These are phyloP conservation scores for Anthracocystis walkeri DNA, from an alignment of 1,284 basidiomycete species.

Conservation along the genomic window DNA sequence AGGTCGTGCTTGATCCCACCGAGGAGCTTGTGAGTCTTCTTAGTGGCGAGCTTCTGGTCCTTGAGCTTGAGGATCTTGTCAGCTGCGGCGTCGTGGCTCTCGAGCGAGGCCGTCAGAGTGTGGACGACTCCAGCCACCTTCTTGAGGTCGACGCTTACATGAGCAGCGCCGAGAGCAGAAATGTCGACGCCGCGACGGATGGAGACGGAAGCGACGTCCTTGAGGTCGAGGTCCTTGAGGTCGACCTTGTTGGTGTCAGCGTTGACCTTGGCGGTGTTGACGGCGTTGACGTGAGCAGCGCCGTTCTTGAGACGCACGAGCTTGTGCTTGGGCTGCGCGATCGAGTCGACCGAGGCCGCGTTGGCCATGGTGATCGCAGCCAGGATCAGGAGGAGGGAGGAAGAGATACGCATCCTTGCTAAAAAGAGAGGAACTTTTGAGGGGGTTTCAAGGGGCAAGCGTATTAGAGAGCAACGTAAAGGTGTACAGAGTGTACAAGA, in stretches of 20 bases:
- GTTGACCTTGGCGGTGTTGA: conserved; percentile 20
- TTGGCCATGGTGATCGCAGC: conserved; percentile 34
- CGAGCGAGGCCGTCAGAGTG: conserved; percentile 32
- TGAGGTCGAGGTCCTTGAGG: conserved; percentile 20
- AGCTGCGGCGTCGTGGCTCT: conserved; percentile 17
- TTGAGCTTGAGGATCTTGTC: conserved; percentile 18
- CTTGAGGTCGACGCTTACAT: conserved; percentile 27
- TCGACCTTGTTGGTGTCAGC: conserved; percentile 8
- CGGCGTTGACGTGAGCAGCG: conserved; percentile 20
- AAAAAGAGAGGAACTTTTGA: neutral
- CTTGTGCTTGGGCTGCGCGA: conserved; percentile 19
- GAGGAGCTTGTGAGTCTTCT: conserved; percentile 13
- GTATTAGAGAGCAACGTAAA: neutral
- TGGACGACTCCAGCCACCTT: conserved; percentile 32
- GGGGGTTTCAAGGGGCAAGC: neutral
- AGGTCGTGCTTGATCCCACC: conserved; percentile 8
- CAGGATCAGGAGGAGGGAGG: conserved; percentile 31
- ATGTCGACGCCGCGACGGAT: conserved; percentile 11
- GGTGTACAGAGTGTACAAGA: neutral
- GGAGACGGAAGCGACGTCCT: conserved; percentile 16
- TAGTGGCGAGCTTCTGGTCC: conserved; percentile 13
- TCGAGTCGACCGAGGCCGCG: conserved; percentile 22
- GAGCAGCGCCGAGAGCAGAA: neutral
- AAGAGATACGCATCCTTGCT: conserved; percentile 36
- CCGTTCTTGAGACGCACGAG: conserved; percentile 24